phyloP scores from a whole-genome alignment of 2,329 filamentous ascomycete species.

The Drechslerella dactyloides region DNA sequence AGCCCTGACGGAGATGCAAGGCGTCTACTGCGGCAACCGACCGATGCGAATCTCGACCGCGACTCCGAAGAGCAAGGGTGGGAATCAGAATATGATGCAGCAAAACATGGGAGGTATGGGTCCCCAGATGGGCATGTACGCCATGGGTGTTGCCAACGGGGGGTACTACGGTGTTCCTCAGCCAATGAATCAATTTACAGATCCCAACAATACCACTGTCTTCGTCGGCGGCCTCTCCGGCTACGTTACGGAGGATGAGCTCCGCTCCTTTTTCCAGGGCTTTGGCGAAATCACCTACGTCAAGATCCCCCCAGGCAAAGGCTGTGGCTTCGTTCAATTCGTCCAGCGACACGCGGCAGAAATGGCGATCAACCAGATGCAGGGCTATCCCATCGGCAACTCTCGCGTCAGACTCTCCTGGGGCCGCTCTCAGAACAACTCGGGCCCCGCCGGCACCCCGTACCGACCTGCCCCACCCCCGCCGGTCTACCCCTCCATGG shows the following conservation, averaged over 20 bases:
- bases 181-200: slow-evolving; percentile 99
- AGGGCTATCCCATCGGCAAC: slow-evolving; percentile 98
- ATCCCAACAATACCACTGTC: slow-evolving; percentile 99
- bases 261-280: slow-evolving; percentile 99
- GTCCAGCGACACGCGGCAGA: slow-evolving; percentile 98
- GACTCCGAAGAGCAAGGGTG: slow-evolving; percentile 86
- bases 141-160: slow-evolving; percentile 73
- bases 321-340: slow-evolving; percentile 98
- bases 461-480: slow-evolving; percentile 91
- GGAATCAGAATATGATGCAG: slow-evolving; percentile 60
- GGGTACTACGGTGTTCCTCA: slow-evolving; percentile 72
- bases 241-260: slow-evolving; percentile 98
- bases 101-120: slow-evolving; percentile 63
- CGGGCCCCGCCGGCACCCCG: slow-evolving; percentile 89
- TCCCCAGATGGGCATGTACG: slow-evolving; percentile 68
- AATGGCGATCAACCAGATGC: slow-evolving; percentile 99
- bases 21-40: slow-evolving; percentile 96
- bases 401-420: slow-evolving; percentile 96
- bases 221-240: slow-evolving; percentile 96
- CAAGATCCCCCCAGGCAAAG: slow-evolving; percentile 99
- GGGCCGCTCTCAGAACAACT: slow-evolving; percentile 99
- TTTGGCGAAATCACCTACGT: slow-evolving; percentile 99
- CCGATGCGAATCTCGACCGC: slow-evolving; percentile 98
- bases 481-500: slow-evolving; percentile 74
- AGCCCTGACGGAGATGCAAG: slow-evolving; percentile 96